Evolutionary conservation across 371 early-diverging fungal genomes (phyloP), one percentile per base, ranked within the genome.

Genomic region (Synchytrium microbalum): DNA sequence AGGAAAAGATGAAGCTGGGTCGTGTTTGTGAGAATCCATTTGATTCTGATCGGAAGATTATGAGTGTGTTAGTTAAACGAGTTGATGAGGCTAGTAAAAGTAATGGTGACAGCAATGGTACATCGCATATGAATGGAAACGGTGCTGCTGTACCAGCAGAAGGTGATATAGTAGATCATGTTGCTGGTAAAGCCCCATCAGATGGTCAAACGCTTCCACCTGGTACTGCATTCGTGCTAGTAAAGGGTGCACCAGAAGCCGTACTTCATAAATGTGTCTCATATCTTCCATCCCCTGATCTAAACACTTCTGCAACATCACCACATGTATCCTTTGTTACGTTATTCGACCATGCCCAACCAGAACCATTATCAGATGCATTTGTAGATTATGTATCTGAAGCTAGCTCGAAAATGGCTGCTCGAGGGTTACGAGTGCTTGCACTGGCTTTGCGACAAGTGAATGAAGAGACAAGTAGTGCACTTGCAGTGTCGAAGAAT

Each of bases 171-270:
- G n/a, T n/a, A n/a, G n/a, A n/a, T n/a, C n/a, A n/a, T n/a, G n/a
- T n/a, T n/a, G n/a, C n/a, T n/a, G n/a, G n/a, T n/a, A n/a, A n/a
- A n/a, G n/a, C n/a, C n/a, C n/a, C n/a, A n/a, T n/a, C n/a, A n/a
- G n/a, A n/a, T n/a, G n/a, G n/a, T n/a, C n/a, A n/a, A n/a, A n/a
- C n/a, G 27, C 54, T 74, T 33, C 1, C 25, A 5, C 27, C 63
- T 0, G 69, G 73, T 23, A 65, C 68, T 1, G 62, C 72, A 24
- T 75, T 84, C 58, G 72, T 93, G n/a, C 78, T 92, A 0, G 86
- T 81, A 60, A 95, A 95, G 71, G 96, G 96, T 51, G 95, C 95
- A 0, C 93, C 94, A 5, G 96, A 95, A 72, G 87, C 86, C 58
- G 74, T 94, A 2, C 69, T 95, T 28, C 73, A 72, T 24, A 84